A percentile compares a stretch with the other conserved stretches of the same genome.
phyloP scores from a whole-genome alignment of 164 flowering plant genomes.

The Aristolochia californica region DNA sequence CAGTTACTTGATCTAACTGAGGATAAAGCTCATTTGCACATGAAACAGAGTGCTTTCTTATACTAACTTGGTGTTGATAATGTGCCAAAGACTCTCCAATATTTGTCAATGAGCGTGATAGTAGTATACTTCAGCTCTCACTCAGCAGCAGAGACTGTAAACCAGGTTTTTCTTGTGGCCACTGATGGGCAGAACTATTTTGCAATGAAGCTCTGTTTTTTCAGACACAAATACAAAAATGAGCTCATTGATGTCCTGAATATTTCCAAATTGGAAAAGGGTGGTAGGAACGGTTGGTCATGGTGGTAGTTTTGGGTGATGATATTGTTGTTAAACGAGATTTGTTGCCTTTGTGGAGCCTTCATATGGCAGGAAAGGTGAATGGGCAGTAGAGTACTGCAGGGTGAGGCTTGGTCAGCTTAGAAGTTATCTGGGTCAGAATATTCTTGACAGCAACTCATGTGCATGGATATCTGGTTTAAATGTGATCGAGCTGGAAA shows the following conservation, averaged over 20 bases:
- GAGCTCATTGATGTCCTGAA: constrained; percentile 57
- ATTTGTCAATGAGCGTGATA: constrained; percentile 83
- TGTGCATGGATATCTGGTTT: constrained; percentile 99
- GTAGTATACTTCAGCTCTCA: constrained; percentile 67
- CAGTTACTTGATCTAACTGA: too few species aligned
- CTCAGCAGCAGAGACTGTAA: constrained; percentile 52
- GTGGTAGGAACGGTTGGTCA: too few species aligned
- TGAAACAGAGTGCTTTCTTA: too few species aligned
- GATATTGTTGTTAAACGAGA: constrained; percentile 81
- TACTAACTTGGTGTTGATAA: constrained; percentile 89
- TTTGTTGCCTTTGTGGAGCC: constrained; percentile 66
- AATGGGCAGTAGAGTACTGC: constrained; percentile 62
- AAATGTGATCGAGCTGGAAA: constrained; percentile 66
- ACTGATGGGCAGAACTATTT: too few species aligned
- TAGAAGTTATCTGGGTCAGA: too few species aligned
- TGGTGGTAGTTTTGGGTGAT: constrained; percentile 75
- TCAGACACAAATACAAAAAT: constrained; percentile 35
- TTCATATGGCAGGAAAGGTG: constrained; percentile 76
- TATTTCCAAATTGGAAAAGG: constrained; percentile 53
- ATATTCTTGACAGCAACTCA: too few species aligned
- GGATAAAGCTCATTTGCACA: too few species aligned
- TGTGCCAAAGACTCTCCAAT: constrained; percentile 92
- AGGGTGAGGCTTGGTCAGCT: too few species aligned
- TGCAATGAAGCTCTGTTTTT: constrained; percentile 83
- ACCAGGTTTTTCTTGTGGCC: constrained; percentile 73